These are phyloP conservation scores for Haplosporangium gracile DNA, from an alignment of 192 early-diverging fungal species.

Conservation along the genomic window DNA sequence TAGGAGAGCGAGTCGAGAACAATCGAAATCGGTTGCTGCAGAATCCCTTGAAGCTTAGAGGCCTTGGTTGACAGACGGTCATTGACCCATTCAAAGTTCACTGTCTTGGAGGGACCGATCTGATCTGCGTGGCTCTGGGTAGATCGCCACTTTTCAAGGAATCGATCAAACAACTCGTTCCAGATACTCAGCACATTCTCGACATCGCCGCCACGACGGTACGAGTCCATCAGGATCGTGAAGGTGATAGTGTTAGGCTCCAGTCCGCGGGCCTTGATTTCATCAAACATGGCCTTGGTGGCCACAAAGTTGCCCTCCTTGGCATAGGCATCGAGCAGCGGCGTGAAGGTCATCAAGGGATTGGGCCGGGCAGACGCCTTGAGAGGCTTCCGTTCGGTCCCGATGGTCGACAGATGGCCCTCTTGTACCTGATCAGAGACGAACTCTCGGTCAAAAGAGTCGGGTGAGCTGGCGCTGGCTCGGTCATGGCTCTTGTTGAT, in stretches of 20 bases:
- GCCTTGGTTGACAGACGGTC: slow-evolving; percentile 33
- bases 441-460: background rate
- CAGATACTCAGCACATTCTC: slow-evolving; percentile 63
- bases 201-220: slow-evolving; percentile 50
- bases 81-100: slow-evolving; percentile 14
- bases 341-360: slow-evolving; percentile 57
- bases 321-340: slow-evolving; percentile 59
- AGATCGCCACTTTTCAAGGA: background rate
- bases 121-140: background rate
- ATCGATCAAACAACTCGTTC: slow-evolving; percentile 50
- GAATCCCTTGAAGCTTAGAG: slow-evolving; percentile 12
- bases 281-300: slow-evolving; percentile 55
- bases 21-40: slow-evolving; percentile 60
- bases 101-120: background rate
- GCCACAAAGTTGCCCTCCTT: slow-evolving; percentile 34
- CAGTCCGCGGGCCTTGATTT: slow-evolving; percentile 55
- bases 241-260: slow-evolving; percentile 52
- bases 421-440: background rate
- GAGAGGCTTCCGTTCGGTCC: slow-evolving; percentile 49
- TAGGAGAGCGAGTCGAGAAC: slow-evolving; percentile 57
- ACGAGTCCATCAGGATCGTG: slow-evolving; percentile 63
- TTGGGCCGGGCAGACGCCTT: slow-evolving; percentile 16
- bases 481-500: slow-evolving; percentile 20
- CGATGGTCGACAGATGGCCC: slow-evolving; percentile 24
- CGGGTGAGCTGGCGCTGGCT: background rate